Conservation (phyloP, 352 stramenopile species). For the Globisporangium canariense region DNA sequence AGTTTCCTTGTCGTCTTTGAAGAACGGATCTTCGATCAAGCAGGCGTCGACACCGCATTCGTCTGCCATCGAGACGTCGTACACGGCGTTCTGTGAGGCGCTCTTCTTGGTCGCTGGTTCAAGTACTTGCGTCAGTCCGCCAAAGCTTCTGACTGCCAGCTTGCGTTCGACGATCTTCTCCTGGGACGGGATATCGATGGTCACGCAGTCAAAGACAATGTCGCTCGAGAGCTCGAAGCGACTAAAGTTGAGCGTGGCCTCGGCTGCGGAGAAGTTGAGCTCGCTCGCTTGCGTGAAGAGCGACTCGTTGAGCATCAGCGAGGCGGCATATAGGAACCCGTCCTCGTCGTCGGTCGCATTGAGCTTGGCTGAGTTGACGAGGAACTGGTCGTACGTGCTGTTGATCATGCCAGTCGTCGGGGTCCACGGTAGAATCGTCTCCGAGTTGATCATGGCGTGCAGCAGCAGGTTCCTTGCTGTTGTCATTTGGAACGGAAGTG, state of each 20-base stretch:
- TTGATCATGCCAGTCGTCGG: conserved; percentile 9
- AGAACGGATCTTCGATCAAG: conserved; percentile 24
- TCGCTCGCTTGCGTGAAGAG: conserved; percentile 5
- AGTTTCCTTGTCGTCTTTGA: conserved; percentile 1
- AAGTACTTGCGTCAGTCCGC: conserved; percentile 8
- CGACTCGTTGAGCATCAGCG: conserved; percentile 16
- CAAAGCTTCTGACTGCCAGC: conserved; percentile 7
- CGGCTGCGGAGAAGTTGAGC: conserved; percentile 16
- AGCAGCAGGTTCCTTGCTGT: conserved; percentile 31
- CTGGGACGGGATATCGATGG: conserved; percentile 38
- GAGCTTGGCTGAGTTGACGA: not conserved
- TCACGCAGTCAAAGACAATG: conserved; percentile 37
- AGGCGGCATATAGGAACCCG: conserved; percentile 12
- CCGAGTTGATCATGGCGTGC: conserved; percentile 26
- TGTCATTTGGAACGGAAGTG: conserved; percentile 17
- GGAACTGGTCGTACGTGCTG: conserved; percentile 18
- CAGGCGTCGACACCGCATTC: conserved; percentile 31
- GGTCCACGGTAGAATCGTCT: conserved; percentile 17
- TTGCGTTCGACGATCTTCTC: conserved; percentile 17
- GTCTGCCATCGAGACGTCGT: conserved; percentile 11
- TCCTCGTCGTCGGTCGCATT: conserved; percentile 1
- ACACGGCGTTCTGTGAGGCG: not conserved
- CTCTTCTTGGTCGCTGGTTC: conserved; percentile 10
- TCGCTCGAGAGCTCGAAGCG: conserved; percentile 25
- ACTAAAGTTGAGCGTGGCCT: conserved; percentile 27